phyloP scores from a whole-genome alignment of 306 rosid genomes.

The Adenanthera pavonina region DNA sequence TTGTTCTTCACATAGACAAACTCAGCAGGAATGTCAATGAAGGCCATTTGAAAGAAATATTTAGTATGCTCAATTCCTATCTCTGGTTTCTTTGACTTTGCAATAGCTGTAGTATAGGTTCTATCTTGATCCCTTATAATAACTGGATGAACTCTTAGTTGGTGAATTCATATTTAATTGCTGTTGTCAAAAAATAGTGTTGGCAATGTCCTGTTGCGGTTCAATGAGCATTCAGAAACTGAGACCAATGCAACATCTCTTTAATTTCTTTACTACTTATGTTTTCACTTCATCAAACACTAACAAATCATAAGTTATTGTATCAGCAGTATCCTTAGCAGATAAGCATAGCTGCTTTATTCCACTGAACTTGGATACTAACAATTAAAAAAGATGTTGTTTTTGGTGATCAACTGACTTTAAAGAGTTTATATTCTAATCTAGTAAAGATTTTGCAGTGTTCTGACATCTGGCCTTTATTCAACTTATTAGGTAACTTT shows the following conservation, averaged over 20 bases:
- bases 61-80: slow-evolving; percentile 61
- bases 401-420: not conserved
- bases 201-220: slow-evolving; percentile 12
- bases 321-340: slow-evolving; percentile 5
- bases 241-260: not conserved
- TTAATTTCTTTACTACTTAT: not conserved
- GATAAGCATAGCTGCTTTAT: not conserved
- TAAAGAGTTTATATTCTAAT: not conserved
- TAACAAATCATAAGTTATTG: not conserved
- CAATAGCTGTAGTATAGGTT: slow-evolving; percentile 12
- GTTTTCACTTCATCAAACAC: not conserved
- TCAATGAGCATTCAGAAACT: slow-evolving; percentile 14
- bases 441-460: slow-evolving; percentile 18
- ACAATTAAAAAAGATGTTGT: not conserved
- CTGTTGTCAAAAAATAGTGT: not conserved
- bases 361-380: slow-evolving; percentile 5
- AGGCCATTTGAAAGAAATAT: slow-evolving; percentile 92
- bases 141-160: slow-evolving; percentile 9
- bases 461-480: not conserved
- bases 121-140: slow-evolving; percentile 10
- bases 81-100: slow-evolving; percentile 19
- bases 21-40: slow-evolving; percentile 97
- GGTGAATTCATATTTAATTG: slow-evolving; percentile 12
- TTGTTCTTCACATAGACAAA: slow-evolving; percentile 81
- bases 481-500: slow-evolving; percentile 65